Conservation (phyloP, 306 rosid genomes). For the Inga laurina region DNA sequence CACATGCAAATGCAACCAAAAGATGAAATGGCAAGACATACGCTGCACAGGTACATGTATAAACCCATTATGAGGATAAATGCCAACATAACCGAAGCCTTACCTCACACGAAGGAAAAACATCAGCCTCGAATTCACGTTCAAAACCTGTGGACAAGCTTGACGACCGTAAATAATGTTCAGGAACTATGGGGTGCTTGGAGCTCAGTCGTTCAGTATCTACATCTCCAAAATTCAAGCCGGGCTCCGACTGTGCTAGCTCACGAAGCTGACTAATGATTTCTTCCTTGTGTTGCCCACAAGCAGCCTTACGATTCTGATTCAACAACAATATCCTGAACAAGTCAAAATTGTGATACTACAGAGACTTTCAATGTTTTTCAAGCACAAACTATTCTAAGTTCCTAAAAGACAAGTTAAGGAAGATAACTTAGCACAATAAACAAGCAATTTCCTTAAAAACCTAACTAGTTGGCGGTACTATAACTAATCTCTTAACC, state of each 20-base stretch:
- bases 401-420: constrained; percentile 1
- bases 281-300: constrained; percentile 78
- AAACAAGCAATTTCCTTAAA: background rate
- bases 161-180: constrained; percentile 36
- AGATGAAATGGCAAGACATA: background rate
- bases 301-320: constrained; percentile 83
- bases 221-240: constrained; percentile 23
- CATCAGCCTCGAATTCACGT: constrained; percentile 40
- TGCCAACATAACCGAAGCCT: constrained; percentile 22
- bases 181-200: constrained; percentile 34
- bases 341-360: constrained; percentile 42
- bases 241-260: constrained; percentile 63
- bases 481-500: constrained; percentile 9
- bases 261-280: constrained; percentile 74
- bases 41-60: background rate
- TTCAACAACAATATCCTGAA: constrained; percentile 52
- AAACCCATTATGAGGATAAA: background rate
- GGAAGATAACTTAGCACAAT: background rate
- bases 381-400: constrained; percentile 7
- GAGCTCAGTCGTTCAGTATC: constrained; percentile 17
- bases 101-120: constrained; percentile 55
- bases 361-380: constrained; percentile 25
- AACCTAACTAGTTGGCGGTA: background rate
- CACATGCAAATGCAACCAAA: background rate
- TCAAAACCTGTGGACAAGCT: constrained; percentile 38